These are phyloP conservation scores for Trichoderma sp. DNA, from an alignment of 2,329 filamentous ascomycete genomes.

Conservation along the genomic window DNA sequence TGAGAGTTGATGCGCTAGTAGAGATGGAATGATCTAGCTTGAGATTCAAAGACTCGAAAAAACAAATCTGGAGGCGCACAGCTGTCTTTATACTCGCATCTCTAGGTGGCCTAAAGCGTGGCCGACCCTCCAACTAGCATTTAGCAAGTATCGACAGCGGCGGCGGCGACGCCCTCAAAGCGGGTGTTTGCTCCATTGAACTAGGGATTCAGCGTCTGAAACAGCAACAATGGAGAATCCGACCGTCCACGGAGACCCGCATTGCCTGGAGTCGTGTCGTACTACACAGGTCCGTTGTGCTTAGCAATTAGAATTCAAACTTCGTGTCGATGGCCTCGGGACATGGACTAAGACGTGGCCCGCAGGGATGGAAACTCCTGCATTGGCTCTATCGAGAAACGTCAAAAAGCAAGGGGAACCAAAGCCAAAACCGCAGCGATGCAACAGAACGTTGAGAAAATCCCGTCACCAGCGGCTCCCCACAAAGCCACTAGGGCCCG, in stretches of 20 bases:
- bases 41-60: neutral
- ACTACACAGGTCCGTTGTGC: neutral
- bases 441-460: neutral
- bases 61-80: neutral
- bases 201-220: constrained; percentile 1
- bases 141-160: neutral
- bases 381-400: neutral
- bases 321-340: neutral
- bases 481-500: constrained; percentile 4
- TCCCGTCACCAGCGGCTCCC: neutral
- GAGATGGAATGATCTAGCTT: neutral
- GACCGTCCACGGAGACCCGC: constrained; percentile 8
- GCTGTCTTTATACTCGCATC: constrained; percentile 10
- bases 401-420: neutral
- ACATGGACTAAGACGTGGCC: neutral
- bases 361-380: neutral
- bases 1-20: neutral
- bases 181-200: constrained; percentile 15
- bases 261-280: neutral
- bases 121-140: neutral
- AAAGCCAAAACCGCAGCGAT: neutral
- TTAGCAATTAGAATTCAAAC: neutral
- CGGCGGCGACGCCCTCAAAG: constrained; percentile 8
- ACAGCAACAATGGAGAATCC: constrained; percentile 5
- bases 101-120: neutral